Evolutionary conservation across 2,329 filamentous ascomycete species (phyloP).

Genomic region (Colletotrichum tropicicola): DNA sequence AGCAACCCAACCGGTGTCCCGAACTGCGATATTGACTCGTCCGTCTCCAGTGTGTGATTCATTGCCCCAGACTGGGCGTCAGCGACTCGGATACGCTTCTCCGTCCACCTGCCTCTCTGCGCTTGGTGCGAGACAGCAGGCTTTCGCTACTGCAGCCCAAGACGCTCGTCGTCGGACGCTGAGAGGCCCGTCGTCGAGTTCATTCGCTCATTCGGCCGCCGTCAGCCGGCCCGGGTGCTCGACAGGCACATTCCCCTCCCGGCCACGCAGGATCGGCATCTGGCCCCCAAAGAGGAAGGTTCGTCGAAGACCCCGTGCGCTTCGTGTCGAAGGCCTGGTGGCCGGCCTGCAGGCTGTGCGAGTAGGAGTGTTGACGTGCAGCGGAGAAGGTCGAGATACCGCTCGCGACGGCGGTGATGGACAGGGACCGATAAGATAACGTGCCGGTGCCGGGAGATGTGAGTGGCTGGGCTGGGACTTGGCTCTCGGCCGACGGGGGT

Average conservation of each 20-base stretch:
- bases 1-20: conserved; percentile 2
- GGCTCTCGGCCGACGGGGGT: no score
- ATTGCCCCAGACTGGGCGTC: background rate
- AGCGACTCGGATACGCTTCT: background rate
- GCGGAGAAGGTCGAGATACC: conserved; percentile 17
- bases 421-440: conserved; percentile 31
- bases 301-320: conserved; percentile 8
- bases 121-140: conserved; percentile 19
- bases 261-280: conserved; percentile 22
- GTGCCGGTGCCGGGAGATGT: conserved; percentile 20
- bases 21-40: background rate
- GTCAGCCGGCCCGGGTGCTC: no score
- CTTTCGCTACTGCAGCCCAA: conserved; percentile 3
- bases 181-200: background rate
- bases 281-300: conserved; percentile 29
- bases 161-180: background rate
- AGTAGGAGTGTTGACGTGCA: conserved; percentile 20
- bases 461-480: conserved; percentile 20
- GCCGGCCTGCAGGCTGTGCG: no score
- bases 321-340: background rate
- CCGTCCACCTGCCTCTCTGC: conserved; percentile 20
- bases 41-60: no score
- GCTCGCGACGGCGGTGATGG: conserved; percentile 3
- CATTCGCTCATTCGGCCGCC: no score
- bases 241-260: no score